Percentiles rank a stretch among this genome's conserved stretches.
Evolutionary conservation across 305 asterid genomes (phyloP).

Genomic region (Fraxinus platypoda): DNA sequence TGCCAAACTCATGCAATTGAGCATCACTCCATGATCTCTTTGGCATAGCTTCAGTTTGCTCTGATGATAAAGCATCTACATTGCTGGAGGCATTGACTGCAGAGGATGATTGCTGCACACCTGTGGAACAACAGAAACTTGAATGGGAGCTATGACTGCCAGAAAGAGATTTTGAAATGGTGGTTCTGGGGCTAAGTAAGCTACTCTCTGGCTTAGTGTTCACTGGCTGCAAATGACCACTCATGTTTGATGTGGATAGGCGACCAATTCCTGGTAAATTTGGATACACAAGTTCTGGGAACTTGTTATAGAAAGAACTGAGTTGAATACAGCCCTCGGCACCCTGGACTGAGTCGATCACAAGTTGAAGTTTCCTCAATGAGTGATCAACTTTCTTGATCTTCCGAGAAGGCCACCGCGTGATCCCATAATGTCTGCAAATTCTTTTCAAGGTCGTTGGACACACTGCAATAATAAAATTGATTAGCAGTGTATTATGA

Average conservation of each 20-base stretch:
- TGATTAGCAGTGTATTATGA: not conserved
- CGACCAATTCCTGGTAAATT: conserved; percentile 32
- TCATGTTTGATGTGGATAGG: conserved; percentile 18
- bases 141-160: conserved; percentile 69
- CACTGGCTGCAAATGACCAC: conserved; percentile 14
- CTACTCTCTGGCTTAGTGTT: conserved; percentile 39
- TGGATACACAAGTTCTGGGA: conserved; percentile 48
- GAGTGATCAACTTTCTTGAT: conserved; percentile 55
- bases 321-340: conserved; percentile 55
- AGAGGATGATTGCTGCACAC: conserved; percentile 43
- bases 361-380: conserved; percentile 56
- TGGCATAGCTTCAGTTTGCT: conserved; percentile 31
- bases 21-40: conserved; percentile 52
- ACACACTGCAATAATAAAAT: conserved; percentile 38
- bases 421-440: conserved; percentile 62
- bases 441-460: conserved; percentile 64
- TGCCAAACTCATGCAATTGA: conserved; percentile 36
- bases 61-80: conserved; percentile 36
- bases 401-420: conserved; percentile 65
- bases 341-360: conserved; percentile 62
- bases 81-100: conserved; percentile 24
- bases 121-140: conserved; percentile 50
- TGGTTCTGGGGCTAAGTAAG: conserved; percentile 40
- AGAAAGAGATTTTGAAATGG: conserved; percentile 44
- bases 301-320: conserved; percentile 56